Evolutionary conservation across 805 yeast genomes (phyloP).

Genomic region (Metschnikowia vanudenii): DNA sequence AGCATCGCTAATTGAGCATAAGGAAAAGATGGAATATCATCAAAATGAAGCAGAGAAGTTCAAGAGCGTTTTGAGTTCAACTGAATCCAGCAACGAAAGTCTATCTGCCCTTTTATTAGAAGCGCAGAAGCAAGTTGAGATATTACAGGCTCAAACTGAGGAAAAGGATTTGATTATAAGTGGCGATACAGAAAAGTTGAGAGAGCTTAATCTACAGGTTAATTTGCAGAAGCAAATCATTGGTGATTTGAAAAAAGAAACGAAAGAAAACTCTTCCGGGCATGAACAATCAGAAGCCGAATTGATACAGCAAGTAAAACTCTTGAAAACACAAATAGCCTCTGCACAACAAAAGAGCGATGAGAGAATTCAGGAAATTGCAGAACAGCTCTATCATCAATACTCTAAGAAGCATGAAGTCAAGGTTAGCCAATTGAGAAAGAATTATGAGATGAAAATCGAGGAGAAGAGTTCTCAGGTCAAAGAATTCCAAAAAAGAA

Average conservation of each 20-base stretch:
- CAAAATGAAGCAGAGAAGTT: background rate
- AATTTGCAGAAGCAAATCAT: constrained; percentile 19
- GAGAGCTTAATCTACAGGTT: constrained; percentile 28
- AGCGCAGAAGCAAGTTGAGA: constrained; percentile 1
- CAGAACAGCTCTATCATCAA: constrained; percentile 68
- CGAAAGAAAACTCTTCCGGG: background rate
- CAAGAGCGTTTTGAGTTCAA: background rate
- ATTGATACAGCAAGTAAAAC: constrained; percentile 20
- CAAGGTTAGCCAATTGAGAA: constrained; percentile 56
- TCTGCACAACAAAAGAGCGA: constrained; percentile 50
- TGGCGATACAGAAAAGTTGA: constrained; percentile 31
- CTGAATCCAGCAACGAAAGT: constrained; percentile 7
- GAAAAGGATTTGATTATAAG: constrained; percentile 33
- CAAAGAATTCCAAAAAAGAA: constrained; percentile 47
- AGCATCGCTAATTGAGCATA: constrained; percentile 8
- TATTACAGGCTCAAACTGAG: constrained; percentile 29
- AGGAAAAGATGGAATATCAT: constrained; percentile 6
- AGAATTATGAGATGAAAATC: constrained; percentile 32
- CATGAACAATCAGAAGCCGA: constrained; percentile 8
- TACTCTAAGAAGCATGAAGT: constrained; percentile 76
- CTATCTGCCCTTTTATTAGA: background rate
- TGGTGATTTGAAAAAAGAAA: constrained; percentile 8
- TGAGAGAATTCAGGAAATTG: constrained; percentile 56
- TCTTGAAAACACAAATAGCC: constrained; percentile 25
- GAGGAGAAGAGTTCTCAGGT: constrained; percentile 43